These are phyloP conservation scores for Echinochloa phyllopogon DNA, from an alignment of 176 grass and related monocot species.

Conservation along the genomic window DNA sequence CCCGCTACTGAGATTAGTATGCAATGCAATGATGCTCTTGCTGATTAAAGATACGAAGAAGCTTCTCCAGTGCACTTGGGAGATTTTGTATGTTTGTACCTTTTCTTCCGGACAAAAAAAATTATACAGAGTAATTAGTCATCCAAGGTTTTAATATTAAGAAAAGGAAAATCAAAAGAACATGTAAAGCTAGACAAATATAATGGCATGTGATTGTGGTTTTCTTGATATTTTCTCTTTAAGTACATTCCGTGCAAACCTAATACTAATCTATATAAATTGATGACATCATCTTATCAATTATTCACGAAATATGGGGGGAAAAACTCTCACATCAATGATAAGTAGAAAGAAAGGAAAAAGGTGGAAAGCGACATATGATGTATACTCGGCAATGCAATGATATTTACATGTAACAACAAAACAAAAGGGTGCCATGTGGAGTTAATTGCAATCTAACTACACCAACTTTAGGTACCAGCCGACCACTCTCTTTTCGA, in stretches of 20 bases:
- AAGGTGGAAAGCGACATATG: neutral
- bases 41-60: neutral
- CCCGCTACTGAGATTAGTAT: neutral
- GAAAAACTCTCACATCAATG: neutral
- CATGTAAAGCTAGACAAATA: neutral
- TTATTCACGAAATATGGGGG: neutral
- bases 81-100: neutral
- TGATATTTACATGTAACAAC: neutral
- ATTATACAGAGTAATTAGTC: neutral
- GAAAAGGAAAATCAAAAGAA: neutral
- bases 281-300: neutral
- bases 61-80: neutral
- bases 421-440: neutral
- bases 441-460: neutral
- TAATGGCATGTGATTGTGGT: neutral
- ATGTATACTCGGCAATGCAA: neutral
- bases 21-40: neutral
- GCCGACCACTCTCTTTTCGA: neutral
- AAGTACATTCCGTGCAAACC: neutral
- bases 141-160: neutral
- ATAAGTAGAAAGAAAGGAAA: neutral
- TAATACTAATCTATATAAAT: no score
- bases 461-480: neutral
- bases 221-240: neutral
- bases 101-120: neutral